Evolutionary conservation across 2,329 filamentous ascomycete species (phyloP), one percentile per base, ranked within the genome.

Genomic region (Fusarium sp.): DNA sequence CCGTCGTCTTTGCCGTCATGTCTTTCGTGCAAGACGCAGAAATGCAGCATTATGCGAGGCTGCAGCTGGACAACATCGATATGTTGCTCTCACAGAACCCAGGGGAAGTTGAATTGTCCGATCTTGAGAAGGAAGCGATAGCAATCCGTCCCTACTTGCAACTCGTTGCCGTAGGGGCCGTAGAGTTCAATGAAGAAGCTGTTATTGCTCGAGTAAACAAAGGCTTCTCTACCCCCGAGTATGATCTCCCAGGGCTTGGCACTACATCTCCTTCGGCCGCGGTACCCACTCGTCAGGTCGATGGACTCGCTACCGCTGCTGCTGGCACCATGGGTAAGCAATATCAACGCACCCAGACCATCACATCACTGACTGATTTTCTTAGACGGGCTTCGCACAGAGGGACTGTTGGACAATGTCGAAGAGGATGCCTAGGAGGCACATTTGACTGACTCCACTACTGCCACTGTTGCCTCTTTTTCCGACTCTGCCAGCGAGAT

Each of bases 21-120:
- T 7, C 26, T 36, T 14, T 13, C 8, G 17, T 4, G 6, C 3
- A 8, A 2, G 35, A 59, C 2, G 51, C 32, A 5, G 8, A 28
- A 3, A 17, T 41, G 41, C 61, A 47, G 35, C 5, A 17, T 2
- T 3, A 8, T 20, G 61, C 61, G 6, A 26, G 10, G 9, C 1
- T 24, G 6, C 61, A 63, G 30, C 54, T 63, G 9, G 35, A 28
- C 18, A n/a, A 59, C 8, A 24, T 63, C 17, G 5, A 1, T 6
- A 26, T 26, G 4, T 35, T 15, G 8, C 13, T 22, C 24, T 14
- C 24, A 13, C 32, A 3, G 5, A 22, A 39, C 28, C 15, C 30
- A 9, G 13, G 9, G 7, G 3, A 15, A 4, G 5, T 9, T 13
- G 22, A 18, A 9, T 18, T 1, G 4, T 26, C 62, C 0, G 6